These are phyloP conservation scores for Linum trigynum DNA, from an alignment of 345 rosid genomes.

Conservation along the genomic window DNA sequence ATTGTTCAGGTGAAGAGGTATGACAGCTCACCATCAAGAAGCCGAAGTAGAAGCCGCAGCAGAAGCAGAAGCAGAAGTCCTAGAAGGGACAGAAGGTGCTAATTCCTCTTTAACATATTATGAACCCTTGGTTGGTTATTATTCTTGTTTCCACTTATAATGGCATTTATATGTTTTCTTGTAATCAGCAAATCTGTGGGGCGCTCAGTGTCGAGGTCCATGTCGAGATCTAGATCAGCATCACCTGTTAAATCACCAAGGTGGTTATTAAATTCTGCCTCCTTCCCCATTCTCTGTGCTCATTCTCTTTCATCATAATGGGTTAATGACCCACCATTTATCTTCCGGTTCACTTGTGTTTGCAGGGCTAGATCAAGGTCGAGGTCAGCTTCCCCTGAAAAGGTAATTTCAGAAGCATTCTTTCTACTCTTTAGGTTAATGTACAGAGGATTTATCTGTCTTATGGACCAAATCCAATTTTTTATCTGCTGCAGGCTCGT, in stretches of 20 bases:
- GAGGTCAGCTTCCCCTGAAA: slow-evolving; percentile 43
- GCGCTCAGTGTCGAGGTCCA: slow-evolving; percentile 44
- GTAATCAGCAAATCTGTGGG: slow-evolving; percentile 47
- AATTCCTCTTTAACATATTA: not conserved
- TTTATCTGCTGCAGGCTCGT: not conserved
- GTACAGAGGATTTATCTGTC: not conserved
- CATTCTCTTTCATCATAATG: not conserved
- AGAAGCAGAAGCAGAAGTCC: slow-evolving; percentile 51
- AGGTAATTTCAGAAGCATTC: slow-evolving; percentile 13
- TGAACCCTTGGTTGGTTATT: not conserved
- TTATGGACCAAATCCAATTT: not conserved
- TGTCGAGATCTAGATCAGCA: slow-evolving; percentile 62
- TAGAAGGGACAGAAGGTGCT: slow-evolving; percentile 50
- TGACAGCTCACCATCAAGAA: slow-evolving; percentile 54
- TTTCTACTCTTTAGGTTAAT: not conserved
- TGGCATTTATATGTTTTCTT: not conserved
- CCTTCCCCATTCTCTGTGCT: not conserved
- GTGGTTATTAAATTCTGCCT: slow-evolving; percentile 17
- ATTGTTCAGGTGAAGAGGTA: slow-evolving; percentile 54
- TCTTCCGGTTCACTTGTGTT: not conserved
- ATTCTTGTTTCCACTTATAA: not conserved
- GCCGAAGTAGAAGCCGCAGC: slow-evolving; percentile 53
- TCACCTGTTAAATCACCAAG: slow-evolving; percentile 54
- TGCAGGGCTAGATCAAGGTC: slow-evolving; percentile 24
- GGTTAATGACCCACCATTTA: not conserved